These are phyloP conservation scores for Saccharomycopsis babjevae DNA, from an alignment of 805 yeast genomes.

Conservation along the genomic window DNA sequence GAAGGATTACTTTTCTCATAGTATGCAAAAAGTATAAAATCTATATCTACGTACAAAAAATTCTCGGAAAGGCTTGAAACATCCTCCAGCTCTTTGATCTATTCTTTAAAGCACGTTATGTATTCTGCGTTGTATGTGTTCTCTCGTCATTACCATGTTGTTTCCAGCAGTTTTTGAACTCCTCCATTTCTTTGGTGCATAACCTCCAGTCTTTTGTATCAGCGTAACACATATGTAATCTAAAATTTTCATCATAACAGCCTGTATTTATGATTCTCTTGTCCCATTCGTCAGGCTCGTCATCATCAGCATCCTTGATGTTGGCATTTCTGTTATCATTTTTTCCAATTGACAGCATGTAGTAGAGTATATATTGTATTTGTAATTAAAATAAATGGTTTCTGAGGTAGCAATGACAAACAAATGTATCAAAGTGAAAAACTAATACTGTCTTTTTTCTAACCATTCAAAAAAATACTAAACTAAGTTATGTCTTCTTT, in stretches of 20 bases:
- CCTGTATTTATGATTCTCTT: constrained; percentile 65
- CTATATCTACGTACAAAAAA: neutral
- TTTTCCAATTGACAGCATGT: neutral
- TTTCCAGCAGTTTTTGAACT: constrained; percentile 18
- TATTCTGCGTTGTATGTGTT: constrained; percentile 6
- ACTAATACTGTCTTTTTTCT: no score
- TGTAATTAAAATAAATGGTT: no score
- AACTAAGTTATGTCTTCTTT: no score
- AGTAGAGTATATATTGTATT: no score
- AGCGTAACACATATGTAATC: constrained; percentile 66
- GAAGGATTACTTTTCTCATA: no score
- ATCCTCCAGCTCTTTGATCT: neutral
- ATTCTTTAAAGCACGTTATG: neutral
- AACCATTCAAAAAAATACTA: no score
- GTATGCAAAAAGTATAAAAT: neutral
- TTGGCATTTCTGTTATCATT: neutral
- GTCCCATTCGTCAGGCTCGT: constrained; percentile 73
- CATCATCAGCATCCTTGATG: constrained; percentile 30
- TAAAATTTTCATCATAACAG: constrained; percentile 62
- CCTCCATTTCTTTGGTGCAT: constrained; percentile 42
- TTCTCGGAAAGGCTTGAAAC: no score
- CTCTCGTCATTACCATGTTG: constrained; percentile 11
- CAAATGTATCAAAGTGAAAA: no score
- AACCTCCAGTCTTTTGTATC: constrained; percentile 76
- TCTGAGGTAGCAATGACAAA: no score